A percentile compares a stretch with the other conserved stretches of the same genome.
These are phyloP conservation scores for Daldinia decipiens DNA, from an alignment of 495 filamentous ascomycete genomes.

Conservation along the genomic window DNA sequence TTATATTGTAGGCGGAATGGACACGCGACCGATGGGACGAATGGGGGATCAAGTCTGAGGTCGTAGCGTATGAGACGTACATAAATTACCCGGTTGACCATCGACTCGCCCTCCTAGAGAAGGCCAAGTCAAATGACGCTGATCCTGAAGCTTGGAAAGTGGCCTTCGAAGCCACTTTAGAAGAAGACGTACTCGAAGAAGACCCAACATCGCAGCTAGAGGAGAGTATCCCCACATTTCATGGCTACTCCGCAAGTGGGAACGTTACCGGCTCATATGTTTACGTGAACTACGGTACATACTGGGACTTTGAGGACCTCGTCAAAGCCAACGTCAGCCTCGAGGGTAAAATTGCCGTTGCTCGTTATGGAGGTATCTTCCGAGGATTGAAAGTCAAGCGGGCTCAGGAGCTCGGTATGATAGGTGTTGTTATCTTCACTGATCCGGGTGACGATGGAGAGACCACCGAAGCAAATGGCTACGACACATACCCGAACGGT, in stretches of 20 bases:
- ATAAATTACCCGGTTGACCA: constrained; percentile 89
- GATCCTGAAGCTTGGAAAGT: constrained; percentile 63
- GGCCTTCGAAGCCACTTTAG: constrained; percentile 79
- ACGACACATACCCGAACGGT: constrained; percentile 82
- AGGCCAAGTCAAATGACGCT: constrained; percentile 45
- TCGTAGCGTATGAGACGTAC: constrained; percentile 88
- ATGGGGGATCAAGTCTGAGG: constrained; percentile 77
- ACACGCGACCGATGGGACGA: constrained; percentile 86
- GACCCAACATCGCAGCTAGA: constrained; percentile 78
- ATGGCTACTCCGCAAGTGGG: constrained; percentile 91
- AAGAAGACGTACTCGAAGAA: constrained; percentile 87
- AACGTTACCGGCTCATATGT: constrained; percentile 85
- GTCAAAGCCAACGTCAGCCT: constrained; percentile 77
- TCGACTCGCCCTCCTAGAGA: constrained; percentile 78
- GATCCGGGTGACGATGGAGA: constrained; percentile 92
- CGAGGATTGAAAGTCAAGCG: constrained; percentile 92
- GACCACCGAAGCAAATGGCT: constrained; percentile 82
- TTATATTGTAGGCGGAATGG: constrained; percentile 76
- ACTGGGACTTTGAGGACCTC: constrained; percentile 85
- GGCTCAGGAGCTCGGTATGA: constrained; percentile 90
- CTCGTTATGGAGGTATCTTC: constrained; percentile 87
- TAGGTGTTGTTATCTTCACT: constrained; percentile 84
- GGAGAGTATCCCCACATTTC: constrained; percentile 89
- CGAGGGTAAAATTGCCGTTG: constrained; percentile 85
- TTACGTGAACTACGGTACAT: constrained; percentile 90